A percentile compares a stretch with the other conserved stretches of the same genome.
These are phyloP conservation scores for Claviceps arundinis DNA, from an alignment of 2,329 filamentous ascomycete genomes.

Conservation along the genomic window DNA sequence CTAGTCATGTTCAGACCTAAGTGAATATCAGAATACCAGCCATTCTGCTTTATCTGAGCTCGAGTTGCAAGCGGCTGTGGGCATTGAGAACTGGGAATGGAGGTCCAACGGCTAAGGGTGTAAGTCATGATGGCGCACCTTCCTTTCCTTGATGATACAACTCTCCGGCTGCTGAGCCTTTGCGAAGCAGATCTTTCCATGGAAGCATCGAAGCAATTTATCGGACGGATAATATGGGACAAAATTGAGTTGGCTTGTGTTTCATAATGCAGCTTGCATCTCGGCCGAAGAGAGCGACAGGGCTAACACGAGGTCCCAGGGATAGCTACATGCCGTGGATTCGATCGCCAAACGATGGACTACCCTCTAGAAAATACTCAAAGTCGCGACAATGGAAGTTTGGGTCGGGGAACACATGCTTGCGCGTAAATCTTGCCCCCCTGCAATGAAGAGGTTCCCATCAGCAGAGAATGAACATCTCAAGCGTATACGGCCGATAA, in stretches of 20 bases:
- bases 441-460: not conserved
- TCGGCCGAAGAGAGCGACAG: conserved; percentile 5
- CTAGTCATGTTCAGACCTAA: not conserved
- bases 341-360: not conserved
- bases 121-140: not conserved
- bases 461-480: not conserved
- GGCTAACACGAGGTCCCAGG: conserved; percentile 7
- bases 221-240: not conserved
- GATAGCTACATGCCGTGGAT: conserved; percentile 1
- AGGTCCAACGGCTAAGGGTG: not conserved
- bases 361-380: not conserved
- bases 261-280: conserved; percentile 3
- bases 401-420: not conserved
- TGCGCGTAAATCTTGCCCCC: too few relatives aligned
- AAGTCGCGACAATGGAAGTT: not conserved
- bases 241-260: not conserved
- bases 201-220: not conserved
- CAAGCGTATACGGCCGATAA: not conserved
- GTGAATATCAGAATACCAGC: not conserved
- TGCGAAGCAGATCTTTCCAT: not conserved
- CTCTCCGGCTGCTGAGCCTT: not conserved
- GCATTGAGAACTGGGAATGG: not conserved
- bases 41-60: not conserved
- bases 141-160: too few relatives aligned
- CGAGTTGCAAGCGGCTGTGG: not conserved